These are phyloP conservation scores for Coccomyxa sp. DNA, from an alignment of 139 green algal genomes.

Conservation along the genomic window DNA sequence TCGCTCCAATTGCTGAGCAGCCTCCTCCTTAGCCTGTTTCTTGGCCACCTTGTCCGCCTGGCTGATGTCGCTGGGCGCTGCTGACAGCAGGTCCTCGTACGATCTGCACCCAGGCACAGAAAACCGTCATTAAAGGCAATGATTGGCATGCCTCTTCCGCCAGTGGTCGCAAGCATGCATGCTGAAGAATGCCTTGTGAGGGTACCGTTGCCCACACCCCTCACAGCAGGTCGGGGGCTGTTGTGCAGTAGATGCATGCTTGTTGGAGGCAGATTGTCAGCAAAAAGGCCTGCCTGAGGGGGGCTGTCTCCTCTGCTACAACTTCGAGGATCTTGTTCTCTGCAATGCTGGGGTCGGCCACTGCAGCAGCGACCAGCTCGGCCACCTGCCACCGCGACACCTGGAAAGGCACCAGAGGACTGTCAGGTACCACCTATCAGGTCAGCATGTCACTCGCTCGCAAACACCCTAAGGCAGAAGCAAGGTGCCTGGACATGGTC, in stretches of 20 bases:
- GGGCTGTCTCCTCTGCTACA: constrained; percentile 63
- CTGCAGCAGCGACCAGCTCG: constrained; percentile 67
- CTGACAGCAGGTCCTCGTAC: constrained; percentile 46
- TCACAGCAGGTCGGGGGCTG: too few relatives aligned
- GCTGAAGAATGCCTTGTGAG: too few relatives aligned
- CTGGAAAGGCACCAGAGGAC: neutral
- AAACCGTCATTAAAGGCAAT: too few relatives aligned
- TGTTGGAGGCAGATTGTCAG: too few relatives aligned
- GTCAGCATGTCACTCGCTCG: neutral
- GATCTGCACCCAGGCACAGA: too few relatives aligned
- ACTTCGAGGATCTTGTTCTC: constrained; percentile 90
- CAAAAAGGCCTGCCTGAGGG: too few relatives aligned
- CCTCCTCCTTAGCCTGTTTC: constrained; percentile 11
- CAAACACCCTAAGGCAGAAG: neutral
- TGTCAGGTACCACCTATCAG: neutral
- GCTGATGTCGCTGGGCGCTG: constrained; percentile 11
- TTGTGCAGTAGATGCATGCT: too few relatives aligned
- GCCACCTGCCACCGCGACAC: constrained; percentile 84
- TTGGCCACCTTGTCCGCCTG: constrained; percentile 9
- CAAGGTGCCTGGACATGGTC: neutral
- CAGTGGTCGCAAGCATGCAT: too few relatives aligned
- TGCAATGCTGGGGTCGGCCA: constrained; percentile 45
- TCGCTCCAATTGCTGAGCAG: neutral
- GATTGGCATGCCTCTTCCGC: too few relatives aligned
- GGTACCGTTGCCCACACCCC: too few relatives aligned